phyloP scores from a whole-genome alignment of 2,329 filamentous ascomycete genomes.

The Paecilomyces formosus region DNA sequence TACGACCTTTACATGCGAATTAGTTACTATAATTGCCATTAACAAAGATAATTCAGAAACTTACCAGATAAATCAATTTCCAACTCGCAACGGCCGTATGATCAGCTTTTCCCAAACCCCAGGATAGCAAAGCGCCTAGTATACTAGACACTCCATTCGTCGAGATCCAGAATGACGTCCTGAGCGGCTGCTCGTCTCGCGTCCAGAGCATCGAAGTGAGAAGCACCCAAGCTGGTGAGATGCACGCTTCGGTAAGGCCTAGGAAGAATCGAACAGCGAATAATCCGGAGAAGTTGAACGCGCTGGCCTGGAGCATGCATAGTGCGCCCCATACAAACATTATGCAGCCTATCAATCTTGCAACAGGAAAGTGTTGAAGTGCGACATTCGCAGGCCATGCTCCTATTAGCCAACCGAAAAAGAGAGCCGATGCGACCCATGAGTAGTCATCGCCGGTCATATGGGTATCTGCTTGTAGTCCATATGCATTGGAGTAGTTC shows the following conservation, averaged over 20 bases:
- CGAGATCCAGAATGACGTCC: constrained; percentile 28
- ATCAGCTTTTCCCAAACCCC: constrained; percentile 26
- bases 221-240: constrained; percentile 24
- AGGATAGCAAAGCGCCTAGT: constrained; percentile 28
- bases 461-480: constrained; percentile 33
- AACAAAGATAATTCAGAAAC: not conserved
- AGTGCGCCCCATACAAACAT: constrained; percentile 35
- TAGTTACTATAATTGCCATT: not conserved
- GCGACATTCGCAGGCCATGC: constrained; percentile 35
- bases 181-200: constrained; percentile 28
- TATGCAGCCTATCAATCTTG: constrained; percentile 35
- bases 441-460: constrained; percentile 37
- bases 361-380: constrained; percentile 37
- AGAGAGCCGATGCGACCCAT: constrained; percentile 38
- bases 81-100: constrained; percentile 12
- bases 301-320: constrained; percentile 31
- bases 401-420: constrained; percentile 38
- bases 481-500: constrained; percentile 37
- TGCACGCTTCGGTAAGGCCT: constrained; percentile 31
- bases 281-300: constrained; percentile 34
- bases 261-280: constrained; percentile 41
- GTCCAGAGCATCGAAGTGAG: constrained; percentile 33
- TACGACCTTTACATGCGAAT: constrained; percentile 11
- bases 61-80: constrained; percentile 25
- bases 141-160: constrained; percentile 31